Evolutionary conservation across 805 yeast genomes (phyloP), one percentile per base, ranked within the genome.

Genomic region (Kurtzmaniella cleridarum): DNA sequence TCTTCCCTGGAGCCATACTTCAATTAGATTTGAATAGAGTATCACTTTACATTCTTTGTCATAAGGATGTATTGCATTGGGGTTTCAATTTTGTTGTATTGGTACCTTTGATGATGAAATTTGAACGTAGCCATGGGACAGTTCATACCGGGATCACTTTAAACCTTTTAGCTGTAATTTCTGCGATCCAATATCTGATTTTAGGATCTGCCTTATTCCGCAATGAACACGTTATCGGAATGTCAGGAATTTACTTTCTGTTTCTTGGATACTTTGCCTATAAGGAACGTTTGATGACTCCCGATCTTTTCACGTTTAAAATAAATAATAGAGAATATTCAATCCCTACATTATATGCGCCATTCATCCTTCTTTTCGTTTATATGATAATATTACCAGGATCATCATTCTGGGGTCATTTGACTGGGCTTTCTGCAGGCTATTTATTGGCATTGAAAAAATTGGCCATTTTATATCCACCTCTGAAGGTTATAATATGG

Each of bases 91-190:
- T 76, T 7, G 43, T 77, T 29, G 73, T 82, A 1, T 54, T 88
- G 33, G 65, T 74, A 41, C 73, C 82, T 0, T 78, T 84, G 15
- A 57, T 87, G 50, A 66, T 81, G 10, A 66, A 69, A 37, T 88
- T 81, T 58, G 96, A 88, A 65, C 64, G 71, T 40, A 55, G 61
- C 16, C 82, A 86, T 51, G 97, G 96, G 5, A 87, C 97, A 0
- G 83, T 88, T 2, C 78, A 86, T 58, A 84, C 95, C 3, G 96
- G 95, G 3, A 68, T 89, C 34, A 80, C 88, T 12, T 64, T 89
- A 41, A 88, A 87, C 55, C 47, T 84, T 18, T 59, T 83, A 35
- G 85, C 95, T 2, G 79, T 82, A 1, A 58, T 77, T 3, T 73
- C 91, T 2, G 96, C 84, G 3, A 51, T 86, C 30, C 73, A 76